Base-by-base conservation (phyloP, 176 grass and related monocot species). In the Otatea glauca region DNA sequence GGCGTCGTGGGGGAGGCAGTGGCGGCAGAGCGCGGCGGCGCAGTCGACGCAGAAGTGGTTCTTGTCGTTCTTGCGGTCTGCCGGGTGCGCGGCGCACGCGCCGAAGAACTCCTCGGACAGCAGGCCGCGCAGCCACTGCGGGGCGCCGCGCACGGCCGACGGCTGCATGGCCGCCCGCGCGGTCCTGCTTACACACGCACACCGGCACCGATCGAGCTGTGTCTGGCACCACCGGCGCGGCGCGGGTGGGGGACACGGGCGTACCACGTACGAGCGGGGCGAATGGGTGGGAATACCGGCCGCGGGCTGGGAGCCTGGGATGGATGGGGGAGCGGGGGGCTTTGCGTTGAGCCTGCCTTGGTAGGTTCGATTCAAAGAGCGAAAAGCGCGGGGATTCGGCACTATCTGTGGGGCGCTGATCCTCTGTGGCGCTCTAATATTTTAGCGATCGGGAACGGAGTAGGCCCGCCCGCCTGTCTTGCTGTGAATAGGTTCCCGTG, bases 31-130 rank as follows among this genome's bases (percentile, higher is more conserved):
- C 25, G 79, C 74, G 59, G 74, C 68, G 79, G 74, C 84, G 74
- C 88, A 90, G 68, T 87, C 88, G 84, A 82, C 68, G 60, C 88
- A 90, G 74, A 79, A 87, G 84, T 90, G 88, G 79, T 90, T 87
- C 88, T 87, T 90, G 74, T 90, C 79, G 79, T 87, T 90, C 84
- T 90, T 87, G 39, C 88, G 88, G 39, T 87, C 88, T 3, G 67
- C 67, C 37, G 74, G 79, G 68, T 90, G 88, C 48, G 29, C 68
- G 27, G 58, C 29, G 74, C 84, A 90, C n/a, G 84, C 67, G 47
- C 87, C 88, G 80, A 90, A 90, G 84, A 87, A 90, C 60, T 87
- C 84, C 74, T 90, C 84, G 16, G 79, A 79, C n/a, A 90, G 79
- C 49, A 90, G 68, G 41, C 74, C 49, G 68, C 73, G 59, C 48